Conservation (phyloP, 352 stramenopile species). For the Achlya hypogyna region DNA sequence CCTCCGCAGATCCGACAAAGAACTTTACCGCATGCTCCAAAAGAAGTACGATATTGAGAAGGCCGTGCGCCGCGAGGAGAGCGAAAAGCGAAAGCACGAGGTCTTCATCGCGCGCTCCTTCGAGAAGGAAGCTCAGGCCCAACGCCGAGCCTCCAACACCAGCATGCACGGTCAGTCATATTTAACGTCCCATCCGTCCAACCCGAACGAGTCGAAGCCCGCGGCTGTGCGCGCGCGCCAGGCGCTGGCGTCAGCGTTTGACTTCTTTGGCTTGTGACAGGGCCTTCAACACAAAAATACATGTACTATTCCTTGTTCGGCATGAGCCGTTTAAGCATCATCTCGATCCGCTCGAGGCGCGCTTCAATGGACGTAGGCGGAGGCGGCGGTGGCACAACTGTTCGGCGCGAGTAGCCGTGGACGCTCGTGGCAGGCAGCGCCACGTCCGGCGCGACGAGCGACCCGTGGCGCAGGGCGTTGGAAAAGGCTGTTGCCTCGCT, state of each 20-base stretch:
- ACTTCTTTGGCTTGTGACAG: constrained; percentile 71
- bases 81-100: constrained; percentile 79
- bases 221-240: constrained; percentile 62
- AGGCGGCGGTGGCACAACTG: background rate
- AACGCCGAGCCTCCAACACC: constrained; percentile 24
- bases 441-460: too few species aligned
- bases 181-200: constrained; percentile 48
- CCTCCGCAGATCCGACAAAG: constrained; percentile 71
- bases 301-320: background rate
- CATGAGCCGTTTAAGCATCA: background rate
- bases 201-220: constrained; percentile 74
- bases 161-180: constrained; percentile 28
- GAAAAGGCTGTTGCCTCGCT: too few species aligned
- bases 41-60: constrained; percentile 87
- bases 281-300: background rate
- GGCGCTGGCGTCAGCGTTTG: constrained; percentile 74
- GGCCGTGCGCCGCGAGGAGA: constrained; percentile 70
- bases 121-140: constrained; percentile 51
- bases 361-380: background rate
- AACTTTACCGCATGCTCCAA: constrained; percentile 85
- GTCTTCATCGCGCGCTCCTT: constrained; percentile 72
- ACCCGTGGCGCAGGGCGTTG: too few species aligned
- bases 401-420: too few species aligned
- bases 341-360: background rate
- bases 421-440: too few species aligned